Percentiles rank a stretch among this genome's conserved stretches.
Evolutionary conservation across 495 filamentous ascomycete genomes (phyloP).

Genomic region (Umbilicaria muhlenbergii): DNA sequence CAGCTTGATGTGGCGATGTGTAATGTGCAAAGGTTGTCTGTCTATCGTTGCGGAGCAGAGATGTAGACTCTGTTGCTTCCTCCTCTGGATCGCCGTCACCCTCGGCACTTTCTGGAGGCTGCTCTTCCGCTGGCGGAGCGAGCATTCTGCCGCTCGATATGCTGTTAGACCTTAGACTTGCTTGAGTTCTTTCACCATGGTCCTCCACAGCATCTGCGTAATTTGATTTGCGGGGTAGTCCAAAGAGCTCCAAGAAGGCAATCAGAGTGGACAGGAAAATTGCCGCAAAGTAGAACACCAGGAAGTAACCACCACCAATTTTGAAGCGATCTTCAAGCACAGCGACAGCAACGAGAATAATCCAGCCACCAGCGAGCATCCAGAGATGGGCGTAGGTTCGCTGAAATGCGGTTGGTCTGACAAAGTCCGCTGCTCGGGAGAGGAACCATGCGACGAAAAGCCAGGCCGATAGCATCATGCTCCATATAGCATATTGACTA

Average conservation of each 20-base stretch:
- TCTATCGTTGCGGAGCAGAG: constrained; percentile 47
- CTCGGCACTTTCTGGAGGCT: constrained; percentile 19
- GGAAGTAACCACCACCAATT: constrained; percentile 66
- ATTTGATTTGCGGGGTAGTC: constrained; percentile 51
- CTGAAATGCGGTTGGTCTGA: constrained; percentile 75
- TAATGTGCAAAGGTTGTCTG: constrained; percentile 63
- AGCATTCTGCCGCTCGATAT: constrained; percentile 26
- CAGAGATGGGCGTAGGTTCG: constrained; percentile 68
- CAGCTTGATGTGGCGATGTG: constrained; percentile 31
- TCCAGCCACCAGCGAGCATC: constrained; percentile 63
- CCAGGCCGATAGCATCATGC: constrained; percentile 74
- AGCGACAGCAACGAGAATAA: constrained; percentile 54
- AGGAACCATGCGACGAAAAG: constrained; percentile 71
- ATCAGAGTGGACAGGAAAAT: constrained; percentile 61
- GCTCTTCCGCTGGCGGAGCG: constrained; percentile 19
- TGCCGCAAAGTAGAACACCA: constrained; percentile 64
- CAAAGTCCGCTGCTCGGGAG: constrained; percentile 63
- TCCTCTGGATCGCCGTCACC: constrained; percentile 34
- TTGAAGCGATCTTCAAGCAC: constrained; percentile 54
- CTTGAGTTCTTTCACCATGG: background rate
- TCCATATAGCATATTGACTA: constrained; percentile 69
- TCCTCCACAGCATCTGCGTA: constrained; percentile 37
- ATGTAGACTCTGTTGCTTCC: constrained; percentile 61
- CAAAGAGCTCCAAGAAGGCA: constrained; percentile 62
- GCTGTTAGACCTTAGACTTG: constrained; percentile 21